Percentiles rank a stretch among this genome's conserved stretches.
Conservation (phyloP, 805 yeast genomes). For the Schwanniomyces pseudopolymorphus region DNA sequence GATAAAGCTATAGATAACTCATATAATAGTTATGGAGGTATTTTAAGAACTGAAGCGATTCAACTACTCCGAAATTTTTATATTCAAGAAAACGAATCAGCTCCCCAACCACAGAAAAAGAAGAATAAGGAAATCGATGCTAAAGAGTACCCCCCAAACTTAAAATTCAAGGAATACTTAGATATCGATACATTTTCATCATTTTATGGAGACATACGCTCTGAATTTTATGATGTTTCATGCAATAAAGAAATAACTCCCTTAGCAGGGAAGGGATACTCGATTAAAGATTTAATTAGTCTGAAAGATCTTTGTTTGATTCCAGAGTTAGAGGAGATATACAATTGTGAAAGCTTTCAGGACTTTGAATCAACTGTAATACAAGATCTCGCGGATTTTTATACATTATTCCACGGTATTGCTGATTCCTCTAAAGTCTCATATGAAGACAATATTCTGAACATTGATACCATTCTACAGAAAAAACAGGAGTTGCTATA, state of each 20-base stretch:
- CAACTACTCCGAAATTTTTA: slow-evolving; percentile 80
- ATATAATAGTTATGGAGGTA: slow-evolving; percentile 72
- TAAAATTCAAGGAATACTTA: slow-evolving; percentile 58
- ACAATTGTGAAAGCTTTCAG: not conserved
- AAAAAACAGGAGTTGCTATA: not conserved
- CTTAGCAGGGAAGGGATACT: slow-evolving; percentile 18
- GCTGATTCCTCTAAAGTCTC: slow-evolving; percentile 20
- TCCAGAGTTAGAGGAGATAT: slow-evolving; percentile 11
- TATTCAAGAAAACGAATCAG: slow-evolving; percentile 77
- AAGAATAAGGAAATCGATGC: slow-evolving; percentile 61
- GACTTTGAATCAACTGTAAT: slow-evolving; percentile 13
- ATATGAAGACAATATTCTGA: slow-evolving; percentile 17
- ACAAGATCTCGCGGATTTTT: slow-evolving; percentile 20
- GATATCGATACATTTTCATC: slow-evolving; percentile 47
- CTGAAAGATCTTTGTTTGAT: slow-evolving; percentile 8
- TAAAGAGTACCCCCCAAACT: slow-evolving; percentile 54
- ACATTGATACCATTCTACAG: not conserved
- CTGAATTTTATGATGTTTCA: slow-evolving; percentile 7
- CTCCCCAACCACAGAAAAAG: slow-evolving; percentile 79
- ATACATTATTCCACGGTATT: slow-evolving; percentile 25
- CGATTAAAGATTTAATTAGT: slow-evolving; percentile 13
- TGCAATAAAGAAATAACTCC: slow-evolving; percentile 27
- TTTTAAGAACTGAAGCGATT: slow-evolving; percentile 79
- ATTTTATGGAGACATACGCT: slow-evolving; percentile 42
- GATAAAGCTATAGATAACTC: slow-evolving; percentile 19